Evolutionary conservation across 257 asterid species (phyloP).

Genomic region (Fraxinus cuspidata): DNA sequence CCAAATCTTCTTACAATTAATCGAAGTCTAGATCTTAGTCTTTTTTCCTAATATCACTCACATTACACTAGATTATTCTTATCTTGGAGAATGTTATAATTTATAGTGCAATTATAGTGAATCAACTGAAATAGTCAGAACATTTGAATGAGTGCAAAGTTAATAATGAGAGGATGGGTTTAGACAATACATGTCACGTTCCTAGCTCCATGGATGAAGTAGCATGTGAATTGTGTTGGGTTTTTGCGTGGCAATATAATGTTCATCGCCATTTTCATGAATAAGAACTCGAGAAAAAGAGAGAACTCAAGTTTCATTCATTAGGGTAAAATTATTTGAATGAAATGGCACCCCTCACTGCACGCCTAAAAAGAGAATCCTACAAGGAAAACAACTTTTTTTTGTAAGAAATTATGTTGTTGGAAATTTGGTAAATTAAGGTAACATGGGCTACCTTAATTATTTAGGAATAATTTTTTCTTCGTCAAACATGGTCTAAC

Average conservation of each 20-base stretch:
- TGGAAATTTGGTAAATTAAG: not conserved
- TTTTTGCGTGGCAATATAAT: slow-evolving; percentile 11
- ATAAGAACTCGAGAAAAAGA: not conserved
- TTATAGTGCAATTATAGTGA: too few relatives aligned
- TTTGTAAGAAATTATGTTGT: not conserved
- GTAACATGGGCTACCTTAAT: too few relatives aligned
- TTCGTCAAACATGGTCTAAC: too few relatives aligned
- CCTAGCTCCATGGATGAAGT: slow-evolving; percentile 25
- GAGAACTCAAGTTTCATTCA: not conserved
- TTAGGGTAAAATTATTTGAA: not conserved
- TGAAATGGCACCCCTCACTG: not conserved
- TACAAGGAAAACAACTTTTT: not conserved
- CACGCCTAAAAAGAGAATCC: slow-evolving; percentile 24
- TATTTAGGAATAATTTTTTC: too few relatives aligned
- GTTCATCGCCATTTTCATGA: not conserved
- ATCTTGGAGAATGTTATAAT: too few relatives aligned
- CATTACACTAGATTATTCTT: too few relatives aligned
- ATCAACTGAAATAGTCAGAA: not conserved
- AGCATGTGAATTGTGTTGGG: slow-evolving; percentile 28
- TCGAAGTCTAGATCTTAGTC: too few relatives aligned
- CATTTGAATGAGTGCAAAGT: not conserved
- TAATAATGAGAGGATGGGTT: not conserved
- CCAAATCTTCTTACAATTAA: too few relatives aligned
- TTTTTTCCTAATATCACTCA: too few relatives aligned
- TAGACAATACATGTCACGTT: slow-evolving; percentile 11